Percentiles rank a stretch among this genome's conserved stretches.
Evolutionary conservation across 1,284 basidiomycete species (phyloP).

Genomic region (Coriolopsis trogii): DNA sequence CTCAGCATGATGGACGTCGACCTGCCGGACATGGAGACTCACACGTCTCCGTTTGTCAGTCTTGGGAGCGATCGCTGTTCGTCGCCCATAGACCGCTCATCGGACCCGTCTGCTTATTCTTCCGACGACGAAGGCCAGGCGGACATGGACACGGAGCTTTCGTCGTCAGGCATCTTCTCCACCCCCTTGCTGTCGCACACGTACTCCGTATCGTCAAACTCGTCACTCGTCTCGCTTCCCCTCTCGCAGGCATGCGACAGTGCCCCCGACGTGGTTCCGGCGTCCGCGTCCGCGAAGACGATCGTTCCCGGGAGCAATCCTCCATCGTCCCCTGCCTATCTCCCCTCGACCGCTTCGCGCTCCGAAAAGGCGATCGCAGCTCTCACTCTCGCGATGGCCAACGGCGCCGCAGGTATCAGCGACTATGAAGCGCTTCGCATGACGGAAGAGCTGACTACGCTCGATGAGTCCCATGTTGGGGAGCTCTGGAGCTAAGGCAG

Average conservation of each 20-base stretch:
- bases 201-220: conserved; percentile 39
- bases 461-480: conserved; percentile 53
- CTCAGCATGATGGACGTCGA: conserved; percentile 44
- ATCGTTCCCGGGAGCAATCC: conserved; percentile 13
- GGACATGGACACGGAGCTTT: conserved; percentile 20
- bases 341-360: conserved; percentile 36
- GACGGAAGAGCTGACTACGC: conserved; percentile 40
- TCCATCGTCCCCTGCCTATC: conserved; percentile 2
- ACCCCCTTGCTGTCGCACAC: conserved; percentile 35
- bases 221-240: conserved; percentile 37
- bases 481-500: conserved; percentile 57
- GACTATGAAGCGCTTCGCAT: conserved; percentile 61
- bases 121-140: conserved; percentile 30
- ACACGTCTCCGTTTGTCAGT: conserved; percentile 10
- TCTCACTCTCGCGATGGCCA: conserved; percentile 64
- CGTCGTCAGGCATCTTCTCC: conserved; percentile 18
- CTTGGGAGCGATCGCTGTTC: conserved; percentile 32
- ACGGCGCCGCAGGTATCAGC: conserved; percentile 66
- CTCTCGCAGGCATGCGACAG: conserved; percentile 16
- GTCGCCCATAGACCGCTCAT: conserved; percentile 31
- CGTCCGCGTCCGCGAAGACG: conserved; percentile 20
- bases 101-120: conserved; percentile 33
- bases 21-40: conserved; percentile 18
- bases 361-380: conserved; percentile 66
- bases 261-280: not conserved